These are phyloP conservation scores for Trichoderma arundinaceum DNA, from an alignment of 2,329 filamentous ascomycete species.

Conservation along the genomic window DNA sequence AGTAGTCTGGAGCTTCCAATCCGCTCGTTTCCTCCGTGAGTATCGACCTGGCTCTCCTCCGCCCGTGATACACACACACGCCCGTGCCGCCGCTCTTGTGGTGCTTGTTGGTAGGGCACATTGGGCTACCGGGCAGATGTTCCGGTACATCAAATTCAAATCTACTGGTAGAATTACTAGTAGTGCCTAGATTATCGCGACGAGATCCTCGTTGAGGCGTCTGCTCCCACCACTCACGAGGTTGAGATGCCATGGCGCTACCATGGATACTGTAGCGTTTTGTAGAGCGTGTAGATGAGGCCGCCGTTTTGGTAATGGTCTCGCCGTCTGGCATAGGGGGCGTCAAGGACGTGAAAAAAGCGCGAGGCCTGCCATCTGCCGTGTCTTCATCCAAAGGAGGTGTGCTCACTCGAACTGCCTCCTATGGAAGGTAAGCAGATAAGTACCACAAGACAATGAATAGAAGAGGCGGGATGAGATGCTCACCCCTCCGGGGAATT, in stretches of 20 bases:
- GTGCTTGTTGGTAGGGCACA: slow-evolving; percentile 57
- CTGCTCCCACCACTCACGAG: slow-evolving; percentile 48
- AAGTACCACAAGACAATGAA: neutral
- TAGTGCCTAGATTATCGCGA: slow-evolving; percentile 33
- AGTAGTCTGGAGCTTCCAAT: neutral
- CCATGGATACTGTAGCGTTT: slow-evolving; percentile 36
- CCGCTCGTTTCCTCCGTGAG: slow-evolving; percentile 40
- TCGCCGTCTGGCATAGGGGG: slow-evolving; percentile 37
- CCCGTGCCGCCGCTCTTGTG: slow-evolving; percentile 53
- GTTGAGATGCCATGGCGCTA: slow-evolving; percentile 36
- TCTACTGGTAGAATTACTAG: slow-evolving; percentile 28
- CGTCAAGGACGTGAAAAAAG: slow-evolving; percentile 52
- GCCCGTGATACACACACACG: slow-evolving; percentile 58
- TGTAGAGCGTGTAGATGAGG: slow-evolving; percentile 26
- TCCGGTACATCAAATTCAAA: slow-evolving; percentile 59
- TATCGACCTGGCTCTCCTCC: slow-evolving; percentile 38
- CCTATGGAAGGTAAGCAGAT: slow-evolving; percentile 43
- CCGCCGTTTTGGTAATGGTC: slow-evolving; percentile 2
- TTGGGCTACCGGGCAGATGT: slow-evolving; percentile 57
- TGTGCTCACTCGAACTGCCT: slow-evolving; percentile 56
- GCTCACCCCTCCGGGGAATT: slow-evolving; percentile 47
- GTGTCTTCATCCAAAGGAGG: slow-evolving; percentile 52
- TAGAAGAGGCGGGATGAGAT: neutral
- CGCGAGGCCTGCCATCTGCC: slow-evolving; percentile 46
- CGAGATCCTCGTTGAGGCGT: slow-evolving; percentile 37